A percentile compares a stretch with the other conserved stretches of the same genome.
Evolutionary conservation across 306 rosid genomes (phyloP).

Genomic region (Quercus cerris): DNA sequence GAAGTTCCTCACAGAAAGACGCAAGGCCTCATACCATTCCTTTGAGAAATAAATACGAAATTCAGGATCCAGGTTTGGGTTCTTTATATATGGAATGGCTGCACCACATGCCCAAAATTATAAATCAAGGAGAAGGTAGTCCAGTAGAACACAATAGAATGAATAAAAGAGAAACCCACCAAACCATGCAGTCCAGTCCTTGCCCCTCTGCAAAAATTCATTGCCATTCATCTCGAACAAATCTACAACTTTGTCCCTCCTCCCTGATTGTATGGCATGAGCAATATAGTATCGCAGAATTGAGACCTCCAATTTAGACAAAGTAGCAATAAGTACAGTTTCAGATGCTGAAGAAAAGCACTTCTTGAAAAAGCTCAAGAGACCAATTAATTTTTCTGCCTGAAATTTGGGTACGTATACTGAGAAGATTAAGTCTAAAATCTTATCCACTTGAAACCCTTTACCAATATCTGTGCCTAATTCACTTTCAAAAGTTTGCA

Average conservation of each 20-base stretch:
- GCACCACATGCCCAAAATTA: slow-evolving; percentile 35
- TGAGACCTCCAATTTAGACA: slow-evolving; percentile 67
- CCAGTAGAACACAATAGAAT: slow-evolving; percentile 2
- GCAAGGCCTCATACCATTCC: slow-evolving; percentile 90
- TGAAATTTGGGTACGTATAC: slow-evolving; percentile 69
- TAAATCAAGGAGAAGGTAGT: slow-evolving; percentile 15
- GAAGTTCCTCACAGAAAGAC: slow-evolving; percentile 86
- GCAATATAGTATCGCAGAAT: slow-evolving; percentile 66
- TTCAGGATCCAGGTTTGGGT: slow-evolving; percentile 73
- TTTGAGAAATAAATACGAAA: slow-evolving; percentile 71
- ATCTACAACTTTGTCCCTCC: slow-evolving; percentile 67
- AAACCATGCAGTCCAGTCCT: slow-evolving; percentile 89
- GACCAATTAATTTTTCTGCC: slow-evolving; percentile 55
- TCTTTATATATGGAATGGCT: slow-evolving; percentile 86
- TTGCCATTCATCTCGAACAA: slow-evolving; percentile 60
- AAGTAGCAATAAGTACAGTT: slow-evolving; percentile 44
- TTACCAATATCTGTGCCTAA: slow-evolving; percentile 71
- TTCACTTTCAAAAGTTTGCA: slow-evolving; percentile 78
- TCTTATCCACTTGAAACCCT: slow-evolving; percentile 76
- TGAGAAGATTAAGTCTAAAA: slow-evolving; percentile 75
- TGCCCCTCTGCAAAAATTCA: slow-evolving; percentile 56
- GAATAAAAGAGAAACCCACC: slow-evolving; percentile 53
- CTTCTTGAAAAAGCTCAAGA: slow-evolving; percentile 71
- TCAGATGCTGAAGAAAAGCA: slow-evolving; percentile 66
- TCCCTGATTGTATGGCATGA: slow-evolving; percentile 56